Evolutionary conservation across 2,329 filamentous ascomycete species (phyloP), one percentile per base, ranked within the genome.

Genomic region (Juglanconis oblonga): DNA sequence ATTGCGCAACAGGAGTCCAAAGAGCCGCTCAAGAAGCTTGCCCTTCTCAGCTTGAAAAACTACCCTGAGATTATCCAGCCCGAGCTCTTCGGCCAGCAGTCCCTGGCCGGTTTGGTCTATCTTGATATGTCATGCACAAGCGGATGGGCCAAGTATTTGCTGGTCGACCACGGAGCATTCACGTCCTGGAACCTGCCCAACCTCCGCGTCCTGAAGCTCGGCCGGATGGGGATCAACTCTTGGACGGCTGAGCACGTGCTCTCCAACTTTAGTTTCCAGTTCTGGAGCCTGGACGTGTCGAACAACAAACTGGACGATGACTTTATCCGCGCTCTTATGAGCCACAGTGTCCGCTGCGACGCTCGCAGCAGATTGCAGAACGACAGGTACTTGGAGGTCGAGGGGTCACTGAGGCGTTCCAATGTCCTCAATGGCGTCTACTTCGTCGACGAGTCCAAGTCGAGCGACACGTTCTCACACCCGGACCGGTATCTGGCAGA

Each of bases 221-320:
- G 74, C 51, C 73, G 76, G 2, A 75, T 80, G 29, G 77, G 81
- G 60, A 65, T 87, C 29, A 77, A 79, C 29, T 76, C 82, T 59
- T 57, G 58, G 1, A 69, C 72, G 2, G 70, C 75, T 2, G 58
- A 70, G 0, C 47, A 68, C 3, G 63, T 78, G 45, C 65, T 81
- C 67, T 64, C 67, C 60, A 63, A 68, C 5, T 76, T 76, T 52
- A 59, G 64, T 4, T 61, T 61, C 10, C 77, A 74, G 33, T 68
- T 87, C 10, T 87, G 84, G 84, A 85, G 84, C 64, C 67, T 87
- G 4, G 83, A 87, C 62, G 53, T 87, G 0, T 73, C 76, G 42
- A 56, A 76, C 5, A 88, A 87, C 64, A 75, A 73, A 10, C 67
- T 87, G 9, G 79, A 77, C 0, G 83, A 87, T 65, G 65, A 42